phyloP scores from a whole-genome alignment of 345 rosid species.

The Boechera divaricarpa region DNA sequence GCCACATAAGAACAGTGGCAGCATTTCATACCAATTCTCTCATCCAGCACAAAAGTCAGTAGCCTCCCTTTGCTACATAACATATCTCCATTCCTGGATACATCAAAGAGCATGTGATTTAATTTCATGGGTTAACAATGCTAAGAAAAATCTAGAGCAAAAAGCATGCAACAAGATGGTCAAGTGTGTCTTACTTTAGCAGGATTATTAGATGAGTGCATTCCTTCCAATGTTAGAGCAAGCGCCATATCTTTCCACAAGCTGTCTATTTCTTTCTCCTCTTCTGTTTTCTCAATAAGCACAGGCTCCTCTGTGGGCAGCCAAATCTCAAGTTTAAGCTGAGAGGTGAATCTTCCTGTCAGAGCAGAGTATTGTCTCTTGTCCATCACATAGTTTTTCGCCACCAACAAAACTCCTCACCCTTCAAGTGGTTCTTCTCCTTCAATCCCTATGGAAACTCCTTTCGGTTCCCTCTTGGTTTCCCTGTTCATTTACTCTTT shows the following conservation, averaged over 20 bases:
- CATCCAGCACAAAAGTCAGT: slow-evolving; percentile 58
- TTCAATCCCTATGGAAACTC: slow-evolving; percentile 30
- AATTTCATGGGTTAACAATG: neutral
- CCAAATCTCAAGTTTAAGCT: slow-evolving; percentile 57
- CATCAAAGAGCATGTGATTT: slow-evolving; percentile 34
- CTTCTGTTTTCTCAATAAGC: slow-evolving; percentile 53
- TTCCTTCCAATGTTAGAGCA: slow-evolving; percentile 42
- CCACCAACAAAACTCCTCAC: neutral
- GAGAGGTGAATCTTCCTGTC: slow-evolving; percentile 32
- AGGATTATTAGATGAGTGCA: slow-evolving; percentile 32
- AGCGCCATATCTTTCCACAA: slow-evolving; percentile 68
- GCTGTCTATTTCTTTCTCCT: slow-evolving; percentile 50
- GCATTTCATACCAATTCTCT: slow-evolving; percentile 64
- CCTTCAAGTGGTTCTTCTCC: slow-evolving; percentile 6
- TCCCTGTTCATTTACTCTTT: slow-evolving; percentile 25
- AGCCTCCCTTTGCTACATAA: slow-evolving; percentile 53
- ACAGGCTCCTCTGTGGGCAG: slow-evolving; percentile 46
- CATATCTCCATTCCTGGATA: slow-evolving; percentile 36
- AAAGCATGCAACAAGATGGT: slow-evolving; percentile 7
- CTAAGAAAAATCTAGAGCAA: neutral
- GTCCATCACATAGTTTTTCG: slow-evolving; percentile 6
- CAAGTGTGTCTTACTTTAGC: slow-evolving; percentile 42
- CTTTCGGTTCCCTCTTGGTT: slow-evolving; percentile 20
- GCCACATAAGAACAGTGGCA: slow-evolving; percentile 49
- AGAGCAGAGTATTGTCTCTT: neutral